Evolutionary conservation across 1,139 yeast species (phyloP).

Genomic region (Ashbya aceris): DNA sequence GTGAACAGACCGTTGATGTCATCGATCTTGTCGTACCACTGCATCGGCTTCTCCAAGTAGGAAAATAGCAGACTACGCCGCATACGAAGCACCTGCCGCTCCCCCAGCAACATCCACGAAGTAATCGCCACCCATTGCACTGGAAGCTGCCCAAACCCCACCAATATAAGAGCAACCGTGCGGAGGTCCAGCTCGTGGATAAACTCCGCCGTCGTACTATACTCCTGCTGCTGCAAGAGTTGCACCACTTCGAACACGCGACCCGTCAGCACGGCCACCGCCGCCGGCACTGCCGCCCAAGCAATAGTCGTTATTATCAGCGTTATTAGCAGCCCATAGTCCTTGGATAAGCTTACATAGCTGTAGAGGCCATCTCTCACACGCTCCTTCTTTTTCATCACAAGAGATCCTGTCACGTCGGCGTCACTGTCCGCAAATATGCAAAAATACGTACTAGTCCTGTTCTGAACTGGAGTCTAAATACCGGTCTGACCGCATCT

Average conservation of each 20-base stretch:
- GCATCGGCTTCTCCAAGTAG: slow-evolving; percentile 34
- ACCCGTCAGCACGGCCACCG: slow-evolving; percentile 59
- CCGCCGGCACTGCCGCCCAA: slow-evolving; percentile 51
- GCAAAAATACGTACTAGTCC: no score
- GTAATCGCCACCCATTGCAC: slow-evolving; percentile 48
- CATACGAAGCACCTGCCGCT: slow-evolving; percentile 53
- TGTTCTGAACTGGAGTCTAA: no score
- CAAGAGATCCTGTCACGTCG: no score
- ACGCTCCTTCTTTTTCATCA: neutral
- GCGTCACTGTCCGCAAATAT: no score
- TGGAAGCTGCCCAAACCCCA: slow-evolving; percentile 48
- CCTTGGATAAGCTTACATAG: neutral
- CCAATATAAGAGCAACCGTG: slow-evolving; percentile 45
- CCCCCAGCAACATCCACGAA: slow-evolving; percentile 67
- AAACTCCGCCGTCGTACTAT: slow-evolving; percentile 30
- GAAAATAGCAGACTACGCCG: slow-evolving; percentile 37
- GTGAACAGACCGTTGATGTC: slow-evolving; percentile 54
- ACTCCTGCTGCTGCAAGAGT: slow-evolving; percentile 30
- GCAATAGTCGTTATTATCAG: slow-evolving; percentile 27
- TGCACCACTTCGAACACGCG: slow-evolving; percentile 48
- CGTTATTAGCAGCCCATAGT: slow-evolving; percentile 12
- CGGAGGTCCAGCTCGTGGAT: slow-evolving; percentile 37
- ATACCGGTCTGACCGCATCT: no score
- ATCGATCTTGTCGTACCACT: slow-evolving; percentile 52
- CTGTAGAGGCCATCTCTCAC: neutral